These are phyloP conservation scores for Prototheca wickerhamii DNA, from an alignment of 163 green algal genomes.

Conservation along the genomic window DNA sequence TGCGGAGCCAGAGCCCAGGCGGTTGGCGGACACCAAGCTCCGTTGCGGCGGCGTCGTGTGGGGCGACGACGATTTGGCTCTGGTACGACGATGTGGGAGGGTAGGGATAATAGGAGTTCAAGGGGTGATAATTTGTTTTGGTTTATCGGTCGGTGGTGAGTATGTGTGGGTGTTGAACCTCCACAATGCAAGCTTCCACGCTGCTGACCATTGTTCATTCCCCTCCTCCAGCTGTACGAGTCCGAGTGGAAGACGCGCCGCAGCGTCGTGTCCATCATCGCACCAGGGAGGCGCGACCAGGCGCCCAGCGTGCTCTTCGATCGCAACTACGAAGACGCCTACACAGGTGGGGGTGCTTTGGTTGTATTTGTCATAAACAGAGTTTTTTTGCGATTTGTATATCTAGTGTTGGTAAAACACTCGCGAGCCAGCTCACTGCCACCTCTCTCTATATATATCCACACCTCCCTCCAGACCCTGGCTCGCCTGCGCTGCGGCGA, in stretches of 20 bases:
- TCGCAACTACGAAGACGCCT: slow-evolving; percentile 72
- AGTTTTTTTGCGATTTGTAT: no score
- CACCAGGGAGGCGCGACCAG: slow-evolving; percentile 36
- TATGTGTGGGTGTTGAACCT: no score
- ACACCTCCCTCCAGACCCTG: slow-evolving; percentile 53
- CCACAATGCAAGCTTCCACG: no score
- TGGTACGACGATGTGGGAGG: slow-evolving; percentile 19
- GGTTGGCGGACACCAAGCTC: slow-evolving; percentile 20
- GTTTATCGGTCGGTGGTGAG: no score
- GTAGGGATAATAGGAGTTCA: not conserved
- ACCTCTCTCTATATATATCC: no score
- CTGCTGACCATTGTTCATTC: not conserved
- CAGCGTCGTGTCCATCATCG: slow-evolving; percentile 48
- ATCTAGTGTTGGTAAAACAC: not conserved
- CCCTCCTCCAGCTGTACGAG: slow-evolving; percentile 67
- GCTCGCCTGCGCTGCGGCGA: slow-evolving; percentile 48
- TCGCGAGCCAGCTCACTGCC: no score
- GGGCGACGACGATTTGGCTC: slow-evolving; percentile 66
- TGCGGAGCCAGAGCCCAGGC: slow-evolving; percentile 14
- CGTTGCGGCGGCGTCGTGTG: slow-evolving; percentile 47
- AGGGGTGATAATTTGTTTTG: no score
- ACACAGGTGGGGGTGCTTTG: not conserved
- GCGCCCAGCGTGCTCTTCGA: slow-evolving; percentile 66
- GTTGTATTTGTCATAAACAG: not conserved
- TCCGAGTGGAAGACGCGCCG: slow-evolving; percentile 75